Evolutionary conservation across 2,329 filamentous ascomycete genomes (phyloP), one percentile per base, ranked within the genome.

Genomic region (Whalleya microplaca): DNA sequence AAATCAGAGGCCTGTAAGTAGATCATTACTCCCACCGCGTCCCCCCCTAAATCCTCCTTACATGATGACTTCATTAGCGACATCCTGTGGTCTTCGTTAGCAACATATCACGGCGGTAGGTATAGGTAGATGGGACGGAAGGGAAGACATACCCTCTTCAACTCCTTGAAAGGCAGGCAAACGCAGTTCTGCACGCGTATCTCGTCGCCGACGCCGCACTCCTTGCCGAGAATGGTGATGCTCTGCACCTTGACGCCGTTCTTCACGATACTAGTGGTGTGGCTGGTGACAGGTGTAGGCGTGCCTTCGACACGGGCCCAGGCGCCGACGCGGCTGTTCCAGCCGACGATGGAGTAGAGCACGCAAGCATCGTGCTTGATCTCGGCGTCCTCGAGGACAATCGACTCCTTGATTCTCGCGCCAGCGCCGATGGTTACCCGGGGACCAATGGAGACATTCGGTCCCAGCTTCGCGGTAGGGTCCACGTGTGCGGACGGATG

Each of bases 241-340:
- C 92, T 96, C 82, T 98, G 95, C 49, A 99, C 95, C 82, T 98
- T 98, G 76, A 98, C 88, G 49, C 95, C 95, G 70, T 97, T 96
- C 85, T 97, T 98, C 75, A 98, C 83, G 69, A 98, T 92, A 77
- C 90, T 96, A 14, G 94, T 98, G 51, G 86, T 90, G 79, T 98
- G 94, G 79, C 90, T 96, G 50, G 84, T 88, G 53, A 91, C 86
- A 0, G 93, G 90, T 16, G 90, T 96, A 1, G 94, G 93, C 0
- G 92, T 96, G 52, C 95, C 95, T 77, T 99, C 95, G 21, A 99
- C 94, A 73, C 95, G 89, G 50, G 95, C 93, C 95, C 95, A 99
- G n/a, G 94, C 92, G 60, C 95, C 95, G 16, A 99, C 88, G 61
- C 92, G 91, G 80, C 92, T 96, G 76, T 90, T 91, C 95, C 95